Conservation (phyloP, 2,329 filamentous ascomycete genomes). For the Juglanconis oblonga region DNA sequence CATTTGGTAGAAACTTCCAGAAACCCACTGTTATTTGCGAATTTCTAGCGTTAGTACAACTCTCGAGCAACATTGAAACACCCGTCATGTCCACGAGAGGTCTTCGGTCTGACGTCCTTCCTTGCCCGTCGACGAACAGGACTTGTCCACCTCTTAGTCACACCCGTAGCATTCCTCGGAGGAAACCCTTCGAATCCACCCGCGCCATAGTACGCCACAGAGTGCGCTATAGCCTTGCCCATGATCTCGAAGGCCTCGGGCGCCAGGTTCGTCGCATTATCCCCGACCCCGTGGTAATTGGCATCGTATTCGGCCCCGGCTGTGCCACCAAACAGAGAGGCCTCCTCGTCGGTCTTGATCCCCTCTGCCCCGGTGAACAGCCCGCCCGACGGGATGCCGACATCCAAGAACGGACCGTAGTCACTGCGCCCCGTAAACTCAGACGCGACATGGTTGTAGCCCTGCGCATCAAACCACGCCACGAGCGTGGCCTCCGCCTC, state of each 20-base stretch:
- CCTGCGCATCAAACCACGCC: constrained; percentile 21
- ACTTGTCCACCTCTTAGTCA: no score
- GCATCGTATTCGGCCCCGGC: not conserved
- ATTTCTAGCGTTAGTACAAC: no score
- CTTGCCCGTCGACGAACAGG: no score
- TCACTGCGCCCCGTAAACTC: constrained; percentile 56
- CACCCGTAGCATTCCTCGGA: no score
- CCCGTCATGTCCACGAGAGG: no score
- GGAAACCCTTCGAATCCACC: not conserved
- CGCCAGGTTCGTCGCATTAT: not conserved
- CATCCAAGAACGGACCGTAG: constrained; percentile 57
- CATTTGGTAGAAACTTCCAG: no score
- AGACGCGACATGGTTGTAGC: constrained; percentile 20
- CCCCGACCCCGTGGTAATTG: not conserved
- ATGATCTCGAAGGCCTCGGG: constrained; percentile 3
- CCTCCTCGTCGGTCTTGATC: constrained; percentile 5
- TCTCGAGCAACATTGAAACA: no score
- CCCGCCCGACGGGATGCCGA: constrained; percentile 54
- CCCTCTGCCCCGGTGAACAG: constrained; percentile 54
- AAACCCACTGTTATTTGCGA: no score
- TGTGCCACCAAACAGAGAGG: not conserved
- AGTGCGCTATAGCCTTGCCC: constrained; percentile 1
- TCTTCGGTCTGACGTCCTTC: no score
- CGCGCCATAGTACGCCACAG: not conserved
- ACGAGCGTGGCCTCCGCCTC: not conserved